phyloP scores from a whole-genome alignment of 768 basidiomycete genomes.

The Tulasnella sp. region DNA sequence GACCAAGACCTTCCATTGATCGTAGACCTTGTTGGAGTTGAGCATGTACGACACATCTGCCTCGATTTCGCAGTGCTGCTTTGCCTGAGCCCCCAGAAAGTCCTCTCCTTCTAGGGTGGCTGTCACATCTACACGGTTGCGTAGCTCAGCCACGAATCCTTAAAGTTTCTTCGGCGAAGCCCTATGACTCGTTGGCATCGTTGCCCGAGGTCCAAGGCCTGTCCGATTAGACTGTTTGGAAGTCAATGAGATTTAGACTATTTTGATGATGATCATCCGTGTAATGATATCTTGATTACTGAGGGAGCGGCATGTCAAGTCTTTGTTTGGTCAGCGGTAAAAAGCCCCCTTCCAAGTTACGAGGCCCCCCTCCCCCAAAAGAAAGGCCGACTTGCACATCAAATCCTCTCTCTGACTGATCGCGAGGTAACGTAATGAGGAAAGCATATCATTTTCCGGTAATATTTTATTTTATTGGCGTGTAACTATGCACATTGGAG shows the following conservation, averaged over 20 bases:
- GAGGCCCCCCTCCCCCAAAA: too few species aligned
- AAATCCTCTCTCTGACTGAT: neutral
- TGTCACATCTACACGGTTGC: neutral
- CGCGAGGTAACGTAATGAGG: neutral
- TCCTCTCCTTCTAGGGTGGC: neutral
- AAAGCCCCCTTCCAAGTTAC: too few species aligned
- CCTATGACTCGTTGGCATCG: neutral
- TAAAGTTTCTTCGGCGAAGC: neutral
- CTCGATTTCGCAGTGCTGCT: neutral
- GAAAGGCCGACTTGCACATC: too few species aligned
- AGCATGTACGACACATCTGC: neutral
- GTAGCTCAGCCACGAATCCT: neutral
- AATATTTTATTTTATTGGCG: neutral
- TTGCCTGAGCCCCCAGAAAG: conserved; percentile 2
- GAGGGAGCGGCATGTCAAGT: neutral
- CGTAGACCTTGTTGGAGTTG: neutral
- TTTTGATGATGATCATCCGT: neutral
- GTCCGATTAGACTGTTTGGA: neutral
- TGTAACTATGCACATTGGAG: neutral
- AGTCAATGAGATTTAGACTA: conserved; percentile 2
- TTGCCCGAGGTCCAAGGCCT: neutral
- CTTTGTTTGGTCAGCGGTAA: neutral
- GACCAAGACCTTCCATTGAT: neutral
- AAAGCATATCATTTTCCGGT: neutral
- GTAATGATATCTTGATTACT: neutral